Conservation (phyloP, 768 basidiomycete genomes). For the Tricholoma hemisulphureum region DNA sequence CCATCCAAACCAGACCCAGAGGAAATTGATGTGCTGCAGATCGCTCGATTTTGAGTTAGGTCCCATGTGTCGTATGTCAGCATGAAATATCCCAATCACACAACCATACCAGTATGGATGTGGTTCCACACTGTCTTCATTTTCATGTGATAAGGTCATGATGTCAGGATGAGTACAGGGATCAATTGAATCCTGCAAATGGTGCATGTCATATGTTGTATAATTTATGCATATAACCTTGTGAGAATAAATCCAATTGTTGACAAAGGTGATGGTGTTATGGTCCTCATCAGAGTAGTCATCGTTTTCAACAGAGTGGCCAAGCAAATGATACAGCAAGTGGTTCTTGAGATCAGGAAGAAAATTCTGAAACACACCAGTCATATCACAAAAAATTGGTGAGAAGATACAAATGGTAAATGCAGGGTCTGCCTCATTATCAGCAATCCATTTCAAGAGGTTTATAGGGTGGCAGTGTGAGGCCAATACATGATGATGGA, state of each 20-base stretch:
- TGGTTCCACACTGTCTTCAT: neutral
- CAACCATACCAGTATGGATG: constrained; percentile 39
- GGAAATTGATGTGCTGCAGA: neutral
- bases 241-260: neutral
- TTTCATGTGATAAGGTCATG: no score
- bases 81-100: constrained; percentile 23
- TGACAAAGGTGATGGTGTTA: neutral
- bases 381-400: no score
- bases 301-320: neutral
- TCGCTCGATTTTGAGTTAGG: neutral
- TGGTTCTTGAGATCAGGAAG: constrained; percentile 25
- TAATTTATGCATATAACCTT: constrained; percentile 33
- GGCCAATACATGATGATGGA: no score
- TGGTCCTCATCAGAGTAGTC: neutral
- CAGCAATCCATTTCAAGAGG: no score
- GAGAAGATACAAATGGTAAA: no score
- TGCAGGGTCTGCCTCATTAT: no score
- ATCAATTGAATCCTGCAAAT: constrained; percentile 43
- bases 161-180: no score
- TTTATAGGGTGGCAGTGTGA: no score
- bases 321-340: constrained; percentile 21
- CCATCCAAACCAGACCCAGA: neutral
- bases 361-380: constrained; percentile 29
- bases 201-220: constrained; percentile 41
- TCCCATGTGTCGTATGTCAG: neutral